Conservation (phyloP, 345 rosid species). For the Melaleuca quinquenervia region DNA sequence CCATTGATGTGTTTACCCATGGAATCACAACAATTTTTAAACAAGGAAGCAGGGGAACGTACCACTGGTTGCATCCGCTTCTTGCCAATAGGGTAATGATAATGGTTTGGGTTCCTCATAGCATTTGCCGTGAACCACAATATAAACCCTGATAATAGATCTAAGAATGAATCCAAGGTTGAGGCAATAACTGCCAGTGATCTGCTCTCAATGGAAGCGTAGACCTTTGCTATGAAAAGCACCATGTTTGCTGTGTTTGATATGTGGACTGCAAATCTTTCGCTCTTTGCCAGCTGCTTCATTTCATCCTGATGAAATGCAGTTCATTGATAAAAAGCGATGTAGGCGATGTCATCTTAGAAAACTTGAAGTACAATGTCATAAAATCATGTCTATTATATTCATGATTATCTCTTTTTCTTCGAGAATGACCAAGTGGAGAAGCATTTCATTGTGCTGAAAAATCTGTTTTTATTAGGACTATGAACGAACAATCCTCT, state of each 20-base stretch:
- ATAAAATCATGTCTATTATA: neutral
- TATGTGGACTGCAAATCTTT: conserved; percentile 46
- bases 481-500: neutral
- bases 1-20: neutral
- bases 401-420: neutral
- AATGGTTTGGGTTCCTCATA: conserved; percentile 64
- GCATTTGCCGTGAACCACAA: conserved; percentile 78
- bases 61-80: conserved; percentile 87
- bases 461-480: neutral
- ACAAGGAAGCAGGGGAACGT: conserved; percentile 1
- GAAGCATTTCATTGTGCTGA: neutral
- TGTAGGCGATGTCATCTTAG: neutral
- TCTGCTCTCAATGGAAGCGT: conserved; percentile 61
- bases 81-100: conserved; percentile 73
- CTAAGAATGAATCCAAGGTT: conserved; percentile 73
- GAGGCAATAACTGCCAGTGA: conserved; percentile 83
- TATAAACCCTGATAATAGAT: conserved; percentile 75
- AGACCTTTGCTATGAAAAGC: conserved; percentile 65
- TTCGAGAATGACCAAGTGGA: neutral
- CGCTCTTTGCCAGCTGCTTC: conserved; percentile 54
- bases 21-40: neutral
- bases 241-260: conserved; percentile 55
- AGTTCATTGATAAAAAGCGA: neutral
- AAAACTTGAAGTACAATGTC: neutral
- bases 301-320: conserved; percentile 42